phyloP scores from a whole-genome alignment of 768 basidiomycete genomes.

The Rhodosporidiobolus sp. region DNA sequence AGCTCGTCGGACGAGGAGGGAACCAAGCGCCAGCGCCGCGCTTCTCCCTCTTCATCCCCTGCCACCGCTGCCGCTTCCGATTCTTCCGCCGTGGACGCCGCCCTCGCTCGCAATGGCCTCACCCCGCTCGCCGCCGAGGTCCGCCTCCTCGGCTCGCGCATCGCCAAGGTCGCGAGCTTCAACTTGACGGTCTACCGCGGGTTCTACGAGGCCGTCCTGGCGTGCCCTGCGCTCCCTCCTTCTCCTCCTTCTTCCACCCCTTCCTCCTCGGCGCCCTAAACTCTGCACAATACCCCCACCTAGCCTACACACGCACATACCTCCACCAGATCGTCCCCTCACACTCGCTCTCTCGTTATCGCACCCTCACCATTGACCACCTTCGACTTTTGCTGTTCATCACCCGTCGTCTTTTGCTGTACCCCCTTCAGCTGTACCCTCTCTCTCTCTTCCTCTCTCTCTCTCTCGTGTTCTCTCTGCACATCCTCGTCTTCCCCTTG shows the following conservation, averaged over 20 bases:
- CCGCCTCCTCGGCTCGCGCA: constrained; percentile 63
- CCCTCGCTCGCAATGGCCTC: constrained; percentile 58
- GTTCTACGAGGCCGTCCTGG: constrained; percentile 60
- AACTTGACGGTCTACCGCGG: constrained; percentile 72
- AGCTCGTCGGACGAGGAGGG: neutral
- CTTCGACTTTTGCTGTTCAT: too few relatives aligned
- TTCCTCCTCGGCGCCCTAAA: neutral
- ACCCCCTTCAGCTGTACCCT: too few relatives aligned
- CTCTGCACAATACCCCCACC: too few relatives aligned
- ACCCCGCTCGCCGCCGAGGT: constrained; percentile 70
- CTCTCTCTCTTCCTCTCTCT: too few relatives aligned
- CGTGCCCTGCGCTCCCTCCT: neutral
- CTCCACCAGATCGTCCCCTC: too few relatives aligned
- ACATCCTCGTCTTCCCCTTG: too few relatives aligned
- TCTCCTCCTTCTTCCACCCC: neutral
- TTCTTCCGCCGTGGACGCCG: constrained; percentile 40
- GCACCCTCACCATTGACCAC: too few relatives aligned
- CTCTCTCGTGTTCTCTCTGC: too few relatives aligned
- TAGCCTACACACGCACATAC: too few relatives aligned
- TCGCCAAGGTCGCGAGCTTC: constrained; percentile 68
- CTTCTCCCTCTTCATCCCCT: constrained; percentile 8
- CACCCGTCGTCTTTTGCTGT: too few relatives aligned
- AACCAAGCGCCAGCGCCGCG: constrained; percentile 12
- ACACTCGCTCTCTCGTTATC: too few relatives aligned
- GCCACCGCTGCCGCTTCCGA: constrained; percentile 33